These are phyloP conservation scores for Claviceps digitariae DNA, from an alignment of 2,329 filamentous ascomycete genomes.

Conservation along the genomic window DNA sequence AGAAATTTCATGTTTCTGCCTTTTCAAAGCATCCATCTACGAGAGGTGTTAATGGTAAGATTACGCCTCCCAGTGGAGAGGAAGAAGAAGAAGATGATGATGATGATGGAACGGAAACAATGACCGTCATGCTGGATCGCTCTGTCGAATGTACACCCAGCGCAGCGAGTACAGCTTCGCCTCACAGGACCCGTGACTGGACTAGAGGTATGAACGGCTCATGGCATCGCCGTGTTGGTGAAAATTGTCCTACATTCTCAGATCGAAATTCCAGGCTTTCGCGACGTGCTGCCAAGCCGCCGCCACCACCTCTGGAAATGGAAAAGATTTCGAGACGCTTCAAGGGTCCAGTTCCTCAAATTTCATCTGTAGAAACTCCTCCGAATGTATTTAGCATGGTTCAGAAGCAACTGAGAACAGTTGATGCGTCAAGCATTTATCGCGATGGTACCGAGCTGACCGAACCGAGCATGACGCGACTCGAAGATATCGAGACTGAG, in stretches of 20 bases:
- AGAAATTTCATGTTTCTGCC: background rate
- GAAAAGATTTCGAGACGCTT: slow-evolving; percentile 27
- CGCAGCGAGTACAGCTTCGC: background rate
- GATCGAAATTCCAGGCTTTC: slow-evolving; percentile 30
- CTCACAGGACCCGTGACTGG: slow-evolving; percentile 6
- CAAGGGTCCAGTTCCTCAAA: slow-evolving; percentile 32
- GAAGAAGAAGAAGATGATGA: slow-evolving; percentile 5
- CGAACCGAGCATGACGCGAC: slow-evolving; percentile 31
- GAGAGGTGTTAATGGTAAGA: background rate
- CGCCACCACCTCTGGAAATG: slow-evolving; percentile 37
- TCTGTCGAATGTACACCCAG: slow-evolving; percentile 8
- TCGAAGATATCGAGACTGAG: slow-evolving; percentile 48
- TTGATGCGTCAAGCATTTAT: slow-evolving; percentile 28
- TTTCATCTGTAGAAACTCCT: slow-evolving; percentile 40
- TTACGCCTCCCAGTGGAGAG: slow-evolving; percentile 1
- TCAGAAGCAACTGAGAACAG: slow-evolving; percentile 35
- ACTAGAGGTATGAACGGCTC: slow-evolving; percentile 8
- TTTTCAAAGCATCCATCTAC: background rate
- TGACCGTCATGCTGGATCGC: slow-evolving; percentile 32
- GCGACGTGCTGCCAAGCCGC: slow-evolving; percentile 42
- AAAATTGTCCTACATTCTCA: slow-evolving; percentile 46
- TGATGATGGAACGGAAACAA: slow-evolving; percentile 21
- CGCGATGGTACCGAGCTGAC: slow-evolving; percentile 21
- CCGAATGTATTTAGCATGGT: slow-evolving; percentile 34
- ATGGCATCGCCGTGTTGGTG: slow-evolving; percentile 46